A percentile compares a stretch with the other conserved stretches of the same genome.
Evolutionary conservation across 805 yeast genomes (phyloP).

Genomic region (Lipomyces anomalus): DNA sequence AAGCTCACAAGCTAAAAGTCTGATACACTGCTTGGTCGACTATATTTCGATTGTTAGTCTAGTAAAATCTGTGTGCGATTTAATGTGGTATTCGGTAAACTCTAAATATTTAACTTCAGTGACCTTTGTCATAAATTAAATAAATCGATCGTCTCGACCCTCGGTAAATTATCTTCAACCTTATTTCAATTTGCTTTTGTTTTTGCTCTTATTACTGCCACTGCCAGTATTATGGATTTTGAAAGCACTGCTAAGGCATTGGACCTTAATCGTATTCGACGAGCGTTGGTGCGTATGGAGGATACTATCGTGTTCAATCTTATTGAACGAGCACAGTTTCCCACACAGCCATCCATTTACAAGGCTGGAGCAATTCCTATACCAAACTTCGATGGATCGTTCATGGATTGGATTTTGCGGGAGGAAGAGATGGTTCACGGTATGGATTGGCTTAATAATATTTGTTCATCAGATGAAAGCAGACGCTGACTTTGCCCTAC

Average conservation of each 20-base stretch:
- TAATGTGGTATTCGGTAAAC: no score
- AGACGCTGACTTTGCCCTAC: neutral
- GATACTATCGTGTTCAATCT: constrained; percentile 90
- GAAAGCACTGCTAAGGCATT: constrained; percentile 31
- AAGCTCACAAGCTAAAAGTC: no score
- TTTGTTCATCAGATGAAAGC: neutral
- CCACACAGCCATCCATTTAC: constrained; percentile 69
- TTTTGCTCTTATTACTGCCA: no score
- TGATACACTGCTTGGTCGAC: no score
- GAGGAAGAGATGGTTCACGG: constrained; percentile 67
- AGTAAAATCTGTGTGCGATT: no score
- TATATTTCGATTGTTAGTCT: no score
- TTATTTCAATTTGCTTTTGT: no score
- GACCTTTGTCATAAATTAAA: no score
- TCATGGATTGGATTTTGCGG: constrained; percentile 76
- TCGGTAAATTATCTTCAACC: no score
- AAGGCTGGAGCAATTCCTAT: constrained; percentile 47
- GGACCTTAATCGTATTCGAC: constrained; percentile 74
- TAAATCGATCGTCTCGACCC: no score
- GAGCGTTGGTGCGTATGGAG: constrained; percentile 84
- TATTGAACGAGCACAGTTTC: constrained; percentile 89
- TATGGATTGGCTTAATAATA: constrained; percentile 4
- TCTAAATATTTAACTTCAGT: no score
- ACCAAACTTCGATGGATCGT: constrained; percentile 69
- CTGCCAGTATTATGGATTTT: constrained; percentile 14